Evolutionary conservation across 2,329 filamentous ascomycete species (phyloP), one percentile per base, ranked within the genome.

Genomic region (Aureobasidium mangrovei): DNA sequence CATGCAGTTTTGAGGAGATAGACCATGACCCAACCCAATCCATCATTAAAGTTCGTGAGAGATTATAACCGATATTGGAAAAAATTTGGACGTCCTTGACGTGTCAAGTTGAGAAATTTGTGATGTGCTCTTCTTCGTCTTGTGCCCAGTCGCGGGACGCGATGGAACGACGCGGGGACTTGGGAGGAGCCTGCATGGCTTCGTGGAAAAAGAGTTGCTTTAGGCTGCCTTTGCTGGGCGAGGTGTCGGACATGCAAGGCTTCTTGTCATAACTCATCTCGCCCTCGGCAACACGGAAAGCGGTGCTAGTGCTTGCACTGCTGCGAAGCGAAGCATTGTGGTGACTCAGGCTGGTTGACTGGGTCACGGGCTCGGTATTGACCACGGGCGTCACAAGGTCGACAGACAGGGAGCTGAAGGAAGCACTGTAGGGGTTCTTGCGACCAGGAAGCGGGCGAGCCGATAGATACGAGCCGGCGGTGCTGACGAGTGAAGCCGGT

Each of bases 341-440:
- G 24, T 59, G 59, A 28, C 61, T 38, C 2, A 60, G 32, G 42
- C 60, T 63, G n/a, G 57, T 41, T 2, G 69, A 61, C 4, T 65
- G 61, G 3, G 66, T 67, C 10, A 60, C 49, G n/a, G 59, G 54
- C 5, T 55, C 33, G 7, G 59, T 46, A 33, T 58, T 56, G 3
- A 63, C 61, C 58, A 70, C 63, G 4, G 72, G 71, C 26, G 68
- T 72, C 32, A 75, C 72, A 5, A 76, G 69, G 39, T 75, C 72
- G 53, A 74, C 49, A 1, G 68, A 70, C 56, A 67, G 66, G n/a
- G 66, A 67, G 33, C 66, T 66, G 57, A 69, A 72, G 6, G 67
- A 70, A 10, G 66, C 64, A 45, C 63, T 65, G 49, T 69, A 63
- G 18, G 69, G 70, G 59, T 69, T 70, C 36, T 65, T 69, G 59